phyloP scores from a whole-genome alignment of 2,329 filamentous ascomycete species.

The Cladosporium sp. region DNA sequence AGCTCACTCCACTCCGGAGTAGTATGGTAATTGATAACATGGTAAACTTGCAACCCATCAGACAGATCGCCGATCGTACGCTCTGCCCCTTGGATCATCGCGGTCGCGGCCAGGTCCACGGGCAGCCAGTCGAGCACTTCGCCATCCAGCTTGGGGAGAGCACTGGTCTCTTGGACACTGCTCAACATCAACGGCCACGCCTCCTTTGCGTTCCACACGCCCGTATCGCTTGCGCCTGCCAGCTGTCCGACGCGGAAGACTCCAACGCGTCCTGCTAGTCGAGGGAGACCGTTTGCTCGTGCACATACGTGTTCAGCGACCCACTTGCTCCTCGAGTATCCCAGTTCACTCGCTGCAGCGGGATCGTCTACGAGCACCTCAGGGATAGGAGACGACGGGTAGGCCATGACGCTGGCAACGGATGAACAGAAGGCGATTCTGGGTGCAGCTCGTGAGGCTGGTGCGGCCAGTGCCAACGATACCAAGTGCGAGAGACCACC shows the following conservation, averaged over 20 bases:
- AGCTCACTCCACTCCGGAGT: constrained; percentile 44
- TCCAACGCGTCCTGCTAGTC: constrained; percentile 36
- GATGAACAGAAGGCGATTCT: constrained; percentile 51
- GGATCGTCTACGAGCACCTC: constrained; percentile 43
- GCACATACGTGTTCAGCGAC: constrained; percentile 54
- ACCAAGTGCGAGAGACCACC: constrained; percentile 48
- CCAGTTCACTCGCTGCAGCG: constrained; percentile 43
- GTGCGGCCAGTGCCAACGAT: constrained; percentile 37
- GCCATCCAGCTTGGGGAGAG: constrained; percentile 38
- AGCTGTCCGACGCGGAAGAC: constrained; percentile 47
- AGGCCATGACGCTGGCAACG: constrained; percentile 42
- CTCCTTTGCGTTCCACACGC: constrained; percentile 48
- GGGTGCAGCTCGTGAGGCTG: constrained; percentile 25
- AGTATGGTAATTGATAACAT: constrained; percentile 47
- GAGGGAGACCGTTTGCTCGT: constrained; percentile 30
- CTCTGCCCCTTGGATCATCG: constrained; percentile 37
- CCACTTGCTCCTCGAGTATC: constrained; percentile 57
- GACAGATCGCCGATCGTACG: constrained; percentile 22
- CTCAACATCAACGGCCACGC: constrained; percentile 49
- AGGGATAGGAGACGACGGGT: constrained; percentile 30
- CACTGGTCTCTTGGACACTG: constrained; percentile 34
- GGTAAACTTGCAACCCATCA: constrained; percentile 36
- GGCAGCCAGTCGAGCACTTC: constrained; percentile 44
- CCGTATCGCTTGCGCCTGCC: constrained; percentile 39
- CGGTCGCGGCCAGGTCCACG: constrained; percentile 42